Conservation (phyloP, 495 filamentous ascomycete genomes). For the Penicillium bovifimosum region DNA sequence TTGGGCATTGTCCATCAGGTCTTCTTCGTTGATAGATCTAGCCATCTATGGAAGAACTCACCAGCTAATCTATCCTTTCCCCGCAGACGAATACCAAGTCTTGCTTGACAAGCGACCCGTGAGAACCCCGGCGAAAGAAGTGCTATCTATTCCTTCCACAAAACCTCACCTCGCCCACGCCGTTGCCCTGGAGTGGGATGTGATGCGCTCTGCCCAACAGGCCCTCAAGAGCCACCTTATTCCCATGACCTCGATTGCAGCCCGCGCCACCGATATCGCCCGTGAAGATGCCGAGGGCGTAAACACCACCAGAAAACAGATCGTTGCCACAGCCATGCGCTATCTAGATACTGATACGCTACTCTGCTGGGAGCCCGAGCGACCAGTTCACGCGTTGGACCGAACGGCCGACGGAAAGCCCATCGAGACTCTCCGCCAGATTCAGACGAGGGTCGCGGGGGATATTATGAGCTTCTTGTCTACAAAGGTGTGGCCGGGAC, state of each 20-base stretch:
- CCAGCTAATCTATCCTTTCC: neutral
- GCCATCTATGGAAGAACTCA: neutral
- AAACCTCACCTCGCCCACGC: conserved; percentile 82
- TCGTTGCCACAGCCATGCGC: conserved; percentile 64
- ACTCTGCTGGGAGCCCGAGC: conserved; percentile 84
- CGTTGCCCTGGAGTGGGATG: conserved; percentile 89
- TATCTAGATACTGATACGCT: conserved; percentile 91
- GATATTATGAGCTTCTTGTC: conserved; percentile 67
- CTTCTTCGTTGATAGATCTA: neutral
- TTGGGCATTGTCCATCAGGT: conserved; percentile 17
- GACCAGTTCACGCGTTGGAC: conserved; percentile 19
- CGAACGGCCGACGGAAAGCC: conserved; percentile 28
- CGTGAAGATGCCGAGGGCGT: conserved; percentile 54
- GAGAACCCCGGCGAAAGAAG: conserved; percentile 64
- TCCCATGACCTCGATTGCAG: conserved; percentile 79
- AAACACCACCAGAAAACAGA: conserved; percentile 45
- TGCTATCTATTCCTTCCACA: conserved; percentile 62
- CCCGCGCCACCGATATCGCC: conserved; percentile 73
- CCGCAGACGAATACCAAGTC: conserved; percentile 61
- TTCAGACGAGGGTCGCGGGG: conserved; percentile 62
- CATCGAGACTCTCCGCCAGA: conserved; percentile 55
- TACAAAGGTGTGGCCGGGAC: conserved; percentile 75
- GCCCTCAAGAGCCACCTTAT: conserved; percentile 75
- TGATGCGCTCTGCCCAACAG: conserved; percentile 70
- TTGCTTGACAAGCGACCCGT: conserved; percentile 77